phyloP scores from a whole-genome alignment of 2,329 filamentous ascomycete genomes.

The Leptographium flavum region DNA sequence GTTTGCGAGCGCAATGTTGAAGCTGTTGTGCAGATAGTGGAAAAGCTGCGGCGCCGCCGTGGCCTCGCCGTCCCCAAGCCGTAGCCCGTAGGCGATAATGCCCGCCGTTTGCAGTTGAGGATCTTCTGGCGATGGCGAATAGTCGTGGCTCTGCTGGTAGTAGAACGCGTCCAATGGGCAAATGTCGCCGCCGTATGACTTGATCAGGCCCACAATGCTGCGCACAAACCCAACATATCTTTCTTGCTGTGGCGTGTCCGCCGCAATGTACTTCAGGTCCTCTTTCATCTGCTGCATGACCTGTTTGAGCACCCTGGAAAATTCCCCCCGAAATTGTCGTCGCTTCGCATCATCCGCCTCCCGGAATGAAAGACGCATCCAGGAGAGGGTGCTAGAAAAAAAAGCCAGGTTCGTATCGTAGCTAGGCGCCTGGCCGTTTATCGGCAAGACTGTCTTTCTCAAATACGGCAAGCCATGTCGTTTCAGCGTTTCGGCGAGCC shows the following conservation, averaged over 20 bases:
- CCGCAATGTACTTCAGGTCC: constrained; percentile 27
- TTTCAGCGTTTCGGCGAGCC: constrained; percentile 31
- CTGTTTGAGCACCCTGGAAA: constrained; percentile 26
- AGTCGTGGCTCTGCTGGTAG: constrained; percentile 40
- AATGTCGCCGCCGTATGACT: constrained; percentile 37
- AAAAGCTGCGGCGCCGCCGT: constrained; percentile 35
- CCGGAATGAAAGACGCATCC: constrained; percentile 35
- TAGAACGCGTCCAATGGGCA: constrained; percentile 41
- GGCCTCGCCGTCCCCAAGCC: constrained; percentile 35
- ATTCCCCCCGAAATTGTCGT: constrained; percentile 25
- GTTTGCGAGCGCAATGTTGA: constrained; percentile 38
- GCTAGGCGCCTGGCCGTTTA: constrained; percentile 21
- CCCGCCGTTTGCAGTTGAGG: constrained; percentile 41
- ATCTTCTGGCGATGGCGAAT: constrained; percentile 39
- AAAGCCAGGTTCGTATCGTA: constrained; percentile 34
- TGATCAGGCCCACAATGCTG: constrained; percentile 36
- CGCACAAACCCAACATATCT: constrained; percentile 37
- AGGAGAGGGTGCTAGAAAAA: constrained; percentile 33
- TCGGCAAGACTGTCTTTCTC: constrained; percentile 22
- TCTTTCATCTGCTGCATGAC: constrained; percentile 40
- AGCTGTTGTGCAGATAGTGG: constrained; percentile 42
- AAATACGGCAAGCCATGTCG: constrained; percentile 28
- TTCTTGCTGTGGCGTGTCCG: constrained; percentile 24
- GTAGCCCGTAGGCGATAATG: constrained; percentile 40
- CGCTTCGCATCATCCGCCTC: constrained; percentile 21